Evolutionary conservation across 1,139 yeast species (phyloP).

Genomic region (Eremothecium coryli): DNA sequence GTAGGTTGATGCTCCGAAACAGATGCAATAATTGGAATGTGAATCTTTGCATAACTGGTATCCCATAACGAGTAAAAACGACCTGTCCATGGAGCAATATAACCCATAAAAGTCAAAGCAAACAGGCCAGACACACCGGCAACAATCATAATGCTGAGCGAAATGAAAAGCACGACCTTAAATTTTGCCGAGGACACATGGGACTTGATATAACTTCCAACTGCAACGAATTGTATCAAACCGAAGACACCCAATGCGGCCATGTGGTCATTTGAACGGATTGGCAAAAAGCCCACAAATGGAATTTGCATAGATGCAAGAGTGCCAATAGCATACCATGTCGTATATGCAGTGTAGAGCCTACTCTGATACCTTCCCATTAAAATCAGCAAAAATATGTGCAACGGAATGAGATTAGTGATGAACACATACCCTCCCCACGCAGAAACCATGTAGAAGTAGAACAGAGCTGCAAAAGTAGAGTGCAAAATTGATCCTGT

Average conservation of each 20-base stretch:
- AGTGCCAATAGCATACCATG: slow-evolving; percentile 97
- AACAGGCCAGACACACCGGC: slow-evolving; percentile 66
- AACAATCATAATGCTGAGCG: slow-evolving; percentile 45
- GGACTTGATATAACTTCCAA: slow-evolving; percentile 73
- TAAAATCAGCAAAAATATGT: slow-evolving; percentile 76
- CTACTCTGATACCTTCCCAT: slow-evolving; percentile 91
- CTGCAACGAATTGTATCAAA: slow-evolving; percentile 77
- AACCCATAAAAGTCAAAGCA: slow-evolving; percentile 77
- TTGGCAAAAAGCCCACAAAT: slow-evolving; percentile 94
- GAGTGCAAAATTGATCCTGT: slow-evolving; percentile 84
- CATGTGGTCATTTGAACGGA: slow-evolving; percentile 97
- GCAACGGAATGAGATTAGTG: slow-evolving; percentile 94
- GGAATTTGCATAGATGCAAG: slow-evolving; percentile 98
- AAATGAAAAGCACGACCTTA: slow-evolving; percentile 56
- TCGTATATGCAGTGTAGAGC: slow-evolving; percentile 82
- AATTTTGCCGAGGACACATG: slow-evolving; percentile 69
- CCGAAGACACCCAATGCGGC: slow-evolving; percentile 98
- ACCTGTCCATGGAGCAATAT: slow-evolving; percentile 99
- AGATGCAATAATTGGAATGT: slow-evolving; percentile 96
- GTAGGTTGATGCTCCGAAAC: slow-evolving; percentile 99
- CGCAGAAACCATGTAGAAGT: slow-evolving; percentile 99
- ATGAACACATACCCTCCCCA: slow-evolving; percentile 99
- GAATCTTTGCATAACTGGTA: slow-evolving; percentile 93
- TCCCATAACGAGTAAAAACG: slow-evolving; percentile 98
- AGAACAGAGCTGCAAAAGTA: slow-evolving; percentile 73